Conservation (phyloP, 257 asterid genomes). For the Solanum medicagineum region DNA sequence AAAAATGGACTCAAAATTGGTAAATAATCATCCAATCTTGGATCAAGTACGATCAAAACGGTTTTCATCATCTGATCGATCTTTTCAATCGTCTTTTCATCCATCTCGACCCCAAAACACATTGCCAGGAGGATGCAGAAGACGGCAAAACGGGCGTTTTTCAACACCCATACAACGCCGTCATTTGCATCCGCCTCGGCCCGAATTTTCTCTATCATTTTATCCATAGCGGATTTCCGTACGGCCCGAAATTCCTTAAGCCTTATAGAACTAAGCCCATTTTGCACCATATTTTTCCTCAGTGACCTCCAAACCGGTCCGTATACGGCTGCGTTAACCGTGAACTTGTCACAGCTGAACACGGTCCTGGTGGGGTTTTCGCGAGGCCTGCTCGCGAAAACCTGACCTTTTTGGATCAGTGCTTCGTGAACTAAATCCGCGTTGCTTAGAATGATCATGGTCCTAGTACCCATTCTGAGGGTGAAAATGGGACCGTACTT, state of each 20-base stretch:
- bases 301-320: constrained; percentile 89
- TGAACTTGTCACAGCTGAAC: constrained; percentile 75
- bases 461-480: constrained; percentile 69
- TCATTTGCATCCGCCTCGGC: constrained; percentile 44
- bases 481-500: constrained; percentile 68
- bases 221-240: constrained; percentile 60
- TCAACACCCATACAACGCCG: constrained; percentile 65
- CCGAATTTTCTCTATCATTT: constrained; percentile 31
- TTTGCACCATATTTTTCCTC: constrained; percentile 86
- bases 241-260: constrained; percentile 37
- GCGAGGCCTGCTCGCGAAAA: constrained; percentile 70
- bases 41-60: constrained; percentile 58
- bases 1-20: constrained; percentile 63
- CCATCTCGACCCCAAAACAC: constrained; percentile 88
- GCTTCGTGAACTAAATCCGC: constrained; percentile 68
- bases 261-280: constrained; percentile 47
- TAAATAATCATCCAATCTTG: constrained; percentile 70
- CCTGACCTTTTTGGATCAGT: constrained; percentile 49
- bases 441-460: constrained; percentile 52
- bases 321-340: constrained; percentile 71
- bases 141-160: constrained; percentile 60
- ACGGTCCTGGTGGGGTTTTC: constrained; percentile 75
- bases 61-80: constrained; percentile 60
- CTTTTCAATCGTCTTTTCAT: constrained; percentile 37
- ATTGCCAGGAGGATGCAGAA: constrained; percentile 53